These are phyloP conservation scores for Quercus lobata DNA, from an alignment of 331 rosid species.

Conservation along the genomic window DNA sequence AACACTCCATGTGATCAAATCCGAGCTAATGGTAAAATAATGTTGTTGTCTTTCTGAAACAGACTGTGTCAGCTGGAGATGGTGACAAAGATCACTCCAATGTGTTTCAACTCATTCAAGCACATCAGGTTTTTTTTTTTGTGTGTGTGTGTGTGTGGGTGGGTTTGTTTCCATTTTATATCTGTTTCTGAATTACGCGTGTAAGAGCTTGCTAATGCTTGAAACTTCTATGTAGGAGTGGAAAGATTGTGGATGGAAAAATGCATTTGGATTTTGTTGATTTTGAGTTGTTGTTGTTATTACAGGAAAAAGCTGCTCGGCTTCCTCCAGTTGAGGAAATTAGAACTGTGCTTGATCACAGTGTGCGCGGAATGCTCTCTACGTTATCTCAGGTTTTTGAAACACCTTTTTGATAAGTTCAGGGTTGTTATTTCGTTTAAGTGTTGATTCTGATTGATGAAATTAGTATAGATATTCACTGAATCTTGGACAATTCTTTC, in stretches of 20 bases:
- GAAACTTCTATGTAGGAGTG: no score
- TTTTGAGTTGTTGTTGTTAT: slow-evolving; percentile 16
- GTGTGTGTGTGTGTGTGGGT: no score
- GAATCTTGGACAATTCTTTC: not conserved
- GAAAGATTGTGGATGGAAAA: not conserved
- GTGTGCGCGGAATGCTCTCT: slow-evolving; percentile 81
- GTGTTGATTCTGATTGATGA: not conserved
- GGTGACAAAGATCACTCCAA: slow-evolving; percentile 34
- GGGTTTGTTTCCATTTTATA: no score
- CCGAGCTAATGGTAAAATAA: slow-evolving; percentile 3
- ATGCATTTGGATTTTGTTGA: not conserved
- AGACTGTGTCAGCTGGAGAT: slow-evolving; percentile 54
- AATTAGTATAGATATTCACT: not conserved
- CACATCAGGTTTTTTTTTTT: slow-evolving; percentile 64
- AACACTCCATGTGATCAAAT: not conserved
- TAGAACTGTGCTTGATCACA: slow-evolving; percentile 68
- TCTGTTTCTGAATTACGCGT: no score
- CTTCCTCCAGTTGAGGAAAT: slow-evolving; percentile 72
- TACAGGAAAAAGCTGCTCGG: slow-evolving; percentile 82
- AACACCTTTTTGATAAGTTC: slow-evolving; percentile 3
- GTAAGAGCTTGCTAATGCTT: no score
- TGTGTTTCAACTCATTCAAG: slow-evolving; percentile 60
- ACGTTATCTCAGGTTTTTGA: slow-evolving; percentile 68
- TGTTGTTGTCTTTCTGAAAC: slow-evolving; percentile 18
- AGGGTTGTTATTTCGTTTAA: not conserved